A percentile compares a stretch with the other conserved stretches of the same genome.
Conservation (phyloP, 1,139 yeast species). For the Yamadazyma atmosphaerica region DNA sequence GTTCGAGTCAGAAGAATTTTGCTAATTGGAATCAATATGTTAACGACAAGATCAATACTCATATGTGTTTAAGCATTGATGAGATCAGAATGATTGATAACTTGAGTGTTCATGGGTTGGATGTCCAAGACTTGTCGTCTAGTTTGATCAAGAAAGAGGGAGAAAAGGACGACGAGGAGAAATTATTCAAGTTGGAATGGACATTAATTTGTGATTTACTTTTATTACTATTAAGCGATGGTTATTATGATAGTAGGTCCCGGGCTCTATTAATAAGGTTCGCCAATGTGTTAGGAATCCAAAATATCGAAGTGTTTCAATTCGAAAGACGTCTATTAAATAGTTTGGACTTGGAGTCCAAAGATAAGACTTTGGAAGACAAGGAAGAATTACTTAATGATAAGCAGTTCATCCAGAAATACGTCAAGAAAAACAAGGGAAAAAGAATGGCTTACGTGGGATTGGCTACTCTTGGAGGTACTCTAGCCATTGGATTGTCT, state of each 20-base stretch:
- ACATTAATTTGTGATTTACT: conserved; percentile 89
- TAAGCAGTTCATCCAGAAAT: conserved; percentile 62
- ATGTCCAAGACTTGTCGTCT: conserved; percentile 66
- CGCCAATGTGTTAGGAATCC: conserved; percentile 59
- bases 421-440: conserved; percentile 63
- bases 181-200: conserved; percentile 61
- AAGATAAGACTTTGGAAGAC: conserved; percentile 47
- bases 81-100: conserved; percentile 89
- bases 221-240: conserved; percentile 75
- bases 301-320: conserved; percentile 69
- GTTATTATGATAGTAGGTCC: conserved; percentile 87
- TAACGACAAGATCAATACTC: conserved; percentile 73
- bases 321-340: conserved; percentile 91
- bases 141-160: conserved; percentile 48
- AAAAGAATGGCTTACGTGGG: conserved; percentile 86
- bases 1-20: conserved; percentile 74
- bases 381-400: conserved; percentile 79
- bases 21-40: conserved; percentile 84
- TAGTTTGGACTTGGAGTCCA: conserved; percentile 82
- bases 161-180: conserved; percentile 7
- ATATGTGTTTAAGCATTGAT: conserved; percentile 67
- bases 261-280: conserved; percentile 70
- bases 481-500: conserved; percentile 87
- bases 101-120: conserved; percentile 80
- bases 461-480: conserved; percentile 95